phyloP scores from a whole-genome alignment of 495 filamentous ascomycete genomes.

The Aspergillus egyptiacus region DNA sequence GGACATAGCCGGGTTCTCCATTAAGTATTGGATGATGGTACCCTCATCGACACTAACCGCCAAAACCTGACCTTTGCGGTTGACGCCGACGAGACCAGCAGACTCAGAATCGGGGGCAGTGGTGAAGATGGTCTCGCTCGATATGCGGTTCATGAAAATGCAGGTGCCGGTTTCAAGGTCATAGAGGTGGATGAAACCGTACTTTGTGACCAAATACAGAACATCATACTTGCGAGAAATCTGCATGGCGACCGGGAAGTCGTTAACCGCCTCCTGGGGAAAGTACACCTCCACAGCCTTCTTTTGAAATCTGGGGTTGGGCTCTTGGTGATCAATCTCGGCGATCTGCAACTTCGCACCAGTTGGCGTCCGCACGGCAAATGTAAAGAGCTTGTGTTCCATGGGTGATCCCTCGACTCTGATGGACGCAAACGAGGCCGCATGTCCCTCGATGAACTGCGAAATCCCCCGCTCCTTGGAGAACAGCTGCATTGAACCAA shows the following conservation, averaged over 20 bases:
- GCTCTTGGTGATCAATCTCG: conserved; percentile 87
- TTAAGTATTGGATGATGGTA: conserved; percentile 85
- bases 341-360: conserved; percentile 97
- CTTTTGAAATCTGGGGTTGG: conserved; percentile 84
- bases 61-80: conserved; percentile 93
- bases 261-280: conserved; percentile 85
- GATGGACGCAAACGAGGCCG: conserved; percentile 88
- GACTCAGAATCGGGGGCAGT: conserved; percentile 80
- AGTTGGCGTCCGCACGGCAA: conserved; percentile 79
- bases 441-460: conserved; percentile 96
- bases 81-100: conserved; percentile 86
- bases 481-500: conserved; percentile 94
- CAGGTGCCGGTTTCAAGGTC: conserved; percentile 95
- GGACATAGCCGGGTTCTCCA: conserved; percentile 89
- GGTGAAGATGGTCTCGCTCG: conserved; percentile 97
- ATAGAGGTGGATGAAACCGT: conserved; percentile 98
- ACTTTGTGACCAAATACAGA: conserved; percentile 96
- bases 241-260: conserved; percentile 98
- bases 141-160: conserved; percentile 99
- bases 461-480: conserved; percentile 93
- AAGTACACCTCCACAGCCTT: conserved; percentile 98
- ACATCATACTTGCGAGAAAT: conserved; percentile 92
- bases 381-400: conserved; percentile 94
- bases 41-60: conserved; percentile 88
- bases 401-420: conserved; percentile 79